Evolutionary conservation across 331 rosid species (phyloP), one percentile per base, ranked within the genome.

Genomic region (Rosa hybrid): DNA sequence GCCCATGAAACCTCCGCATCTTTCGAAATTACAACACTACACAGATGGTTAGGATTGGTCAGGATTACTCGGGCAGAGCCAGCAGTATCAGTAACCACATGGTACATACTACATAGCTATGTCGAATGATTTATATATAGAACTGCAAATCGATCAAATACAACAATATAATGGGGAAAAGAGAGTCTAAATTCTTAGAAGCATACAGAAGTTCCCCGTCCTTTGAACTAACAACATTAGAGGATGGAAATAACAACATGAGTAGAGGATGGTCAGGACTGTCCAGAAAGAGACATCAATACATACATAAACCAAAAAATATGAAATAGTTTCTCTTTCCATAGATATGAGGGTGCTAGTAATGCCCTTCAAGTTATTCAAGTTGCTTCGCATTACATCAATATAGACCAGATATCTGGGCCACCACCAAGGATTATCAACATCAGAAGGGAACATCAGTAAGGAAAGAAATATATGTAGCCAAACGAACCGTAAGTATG

Each of bases 61-160:
- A 54, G 53, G 78, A 54, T 13, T 74, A 16, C 4, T 56, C 50
- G 56, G 76, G 51, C 59, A 57, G 38, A 56, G 68, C 39, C n/a
- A 74, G 34, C 68, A 39, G 10, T 63, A 64, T 23, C 6, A 12
- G 42, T 44, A 72, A 25, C 71, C 34, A 78, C 72, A 63, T 3
- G 69, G 56, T 30, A 71, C 46, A n/a, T 6, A 14, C 70, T 64
- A 5, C 7, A 64, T 64, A 72, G 69, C 54, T 86, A 65, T n/a
- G 50, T 45, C 65, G 77, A 83, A 59, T 4, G 13, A 30, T 70
- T 20, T 67, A 46, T 45, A 39, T 34, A 27, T 30, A 75, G 49
- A 45, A 39, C 79, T 59, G 50, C 42, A 59, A 48, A 65, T 60
- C 30, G 30, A 81, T 72, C 79, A 88, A 72, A 72, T 7, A n/a